Evolutionary conservation across 192 early-diverging fungal genomes (phyloP).

Genomic region (Ramicandelaber brevisporus): DNA sequence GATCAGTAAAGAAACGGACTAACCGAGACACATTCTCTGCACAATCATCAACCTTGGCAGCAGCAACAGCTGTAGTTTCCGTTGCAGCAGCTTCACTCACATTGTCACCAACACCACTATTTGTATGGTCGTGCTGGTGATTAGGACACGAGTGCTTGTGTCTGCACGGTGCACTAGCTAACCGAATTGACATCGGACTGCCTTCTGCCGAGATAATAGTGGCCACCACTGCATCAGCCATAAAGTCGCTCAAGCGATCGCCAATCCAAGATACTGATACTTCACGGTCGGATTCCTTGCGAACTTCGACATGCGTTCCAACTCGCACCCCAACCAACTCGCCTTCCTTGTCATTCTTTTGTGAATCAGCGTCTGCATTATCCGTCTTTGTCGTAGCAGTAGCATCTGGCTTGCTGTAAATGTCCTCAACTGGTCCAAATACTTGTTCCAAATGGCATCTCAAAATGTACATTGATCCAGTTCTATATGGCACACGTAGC

Average conservation of each 20-base stretch:
- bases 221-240: constrained; percentile 79
- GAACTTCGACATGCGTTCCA: constrained; percentile 51
- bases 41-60: too few species aligned
- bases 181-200: constrained; percentile 71
- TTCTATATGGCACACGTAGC: constrained; percentile 45
- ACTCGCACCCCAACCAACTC: constrained; percentile 12
- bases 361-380: constrained; percentile 3
- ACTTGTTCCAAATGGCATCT: constrained; percentile 81
- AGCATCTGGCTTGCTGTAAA: constrained; percentile 1
- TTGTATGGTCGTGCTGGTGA: too few species aligned
- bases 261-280: constrained; percentile 66
- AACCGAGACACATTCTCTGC: too few species aligned
- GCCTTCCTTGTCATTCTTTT: constrained; percentile 1
- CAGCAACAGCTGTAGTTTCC: too few species aligned
- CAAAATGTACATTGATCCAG: constrained; percentile 50
- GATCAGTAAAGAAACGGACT: too few species aligned
- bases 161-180: too few species aligned
- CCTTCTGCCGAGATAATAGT: constrained; percentile 63
- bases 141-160: too few species aligned
- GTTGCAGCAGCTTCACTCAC: too few species aligned
- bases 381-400: constrained; percentile 5
- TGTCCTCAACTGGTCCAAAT: constrained; percentile 49
- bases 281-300: constrained; percentile 21
- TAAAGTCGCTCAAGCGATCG: constrained; percentile 79
- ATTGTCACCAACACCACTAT: too few species aligned